Base-by-base conservation (phyloP, 2,329 filamentous ascomycete genomes). In the Cercospora nicotianae region DNA sequence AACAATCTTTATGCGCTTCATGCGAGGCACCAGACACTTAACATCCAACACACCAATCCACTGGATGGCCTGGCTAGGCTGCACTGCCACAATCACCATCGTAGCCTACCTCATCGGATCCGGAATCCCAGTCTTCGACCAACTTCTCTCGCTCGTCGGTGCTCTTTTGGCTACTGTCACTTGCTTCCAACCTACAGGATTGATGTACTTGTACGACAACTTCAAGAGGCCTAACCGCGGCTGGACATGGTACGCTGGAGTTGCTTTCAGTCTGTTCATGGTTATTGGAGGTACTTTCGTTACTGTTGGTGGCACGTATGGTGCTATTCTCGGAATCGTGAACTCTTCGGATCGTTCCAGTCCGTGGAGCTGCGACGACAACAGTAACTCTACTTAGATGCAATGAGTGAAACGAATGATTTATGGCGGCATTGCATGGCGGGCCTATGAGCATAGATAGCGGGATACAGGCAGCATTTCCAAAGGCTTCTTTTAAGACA, bases 131-230 rank as follows among this genome's bases (percentile, higher is more conserved):
- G 72, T 72, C 20, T 75, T 75, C 66, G 69, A 70, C 28, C 66
- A 68, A 28, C 68, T 75, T 26, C 63, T 75, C n/a, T 72, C 72
- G 13, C 69, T 75, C 5, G 69, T 74, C 55, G 73, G 73, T 42
- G 72, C 73, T 9, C 66, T 74, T 13, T 60, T 75, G 65, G 73
- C 70, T 18, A 75, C 73, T 1, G 64, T 73, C 8, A 69, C 72
- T 36, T 74, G 68, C 23, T 73, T 75, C 66, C 73, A 75, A 58
- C 78, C 78, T 1, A 77, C 77, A 72, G 80, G 79, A 3, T 74
- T 75, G 68, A 81, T 81, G 80, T 82, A 80, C 80, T 66, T 82
- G 5, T 81, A 80, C 64, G 80, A 83, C 67, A 80, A 82, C 68
- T 82, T 78, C 78, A 64, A 59, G 48, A 45, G 67, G 9, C 30